These are phyloP conservation scores for Citrus unshiu DNA, from an alignment of 345 rosid species.

Conservation along the genomic window DNA sequence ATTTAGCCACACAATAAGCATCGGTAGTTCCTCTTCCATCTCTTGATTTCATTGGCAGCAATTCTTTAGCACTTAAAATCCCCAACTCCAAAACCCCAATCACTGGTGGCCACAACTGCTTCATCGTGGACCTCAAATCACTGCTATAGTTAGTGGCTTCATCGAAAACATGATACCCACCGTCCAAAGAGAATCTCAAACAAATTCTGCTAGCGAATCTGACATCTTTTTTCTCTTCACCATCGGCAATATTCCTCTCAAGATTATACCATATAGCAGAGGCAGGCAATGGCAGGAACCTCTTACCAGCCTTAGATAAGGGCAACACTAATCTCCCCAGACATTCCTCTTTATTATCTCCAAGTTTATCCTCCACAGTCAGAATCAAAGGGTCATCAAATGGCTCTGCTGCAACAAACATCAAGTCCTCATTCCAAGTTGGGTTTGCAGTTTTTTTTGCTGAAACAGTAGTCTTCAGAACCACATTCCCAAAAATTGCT, in stretches of 20 bases:
- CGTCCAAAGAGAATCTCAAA: slow-evolving; percentile 33
- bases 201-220: slow-evolving; percentile 34
- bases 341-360: slow-evolving; percentile 26
- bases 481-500: slow-evolving; percentile 29
- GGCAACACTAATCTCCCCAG: slow-evolving; percentile 31
- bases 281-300: slow-evolving; percentile 18
- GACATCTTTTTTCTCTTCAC: slow-evolving; percentile 14
- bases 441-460: slow-evolving; percentile 26
- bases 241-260: slow-evolving; percentile 15
- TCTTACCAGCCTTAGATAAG: slow-evolving; percentile 23
- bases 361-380: slow-evolving; percentile 33
- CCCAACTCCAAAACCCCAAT: slow-evolving; percentile 45
- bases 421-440: slow-evolving; percentile 48
- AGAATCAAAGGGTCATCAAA: slow-evolving; percentile 35
- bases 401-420: slow-evolving; percentile 51
- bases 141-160: slow-evolving; percentile 35
- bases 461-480: slow-evolving; percentile 34
- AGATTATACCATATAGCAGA: slow-evolving; percentile 31
- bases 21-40: slow-evolving; percentile 37
- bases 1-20: slow-evolving; percentile 52
- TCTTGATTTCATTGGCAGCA: slow-evolving; percentile 43
- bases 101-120: slow-evolving; percentile 21
- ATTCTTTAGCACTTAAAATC: slow-evolving; percentile 35
- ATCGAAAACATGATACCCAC: slow-evolving; percentile 46
- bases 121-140: slow-evolving; percentile 34